Conservation (phyloP, 1,284 basidiomycete species). For the Austroboletus novae-zelandiae region DNA sequence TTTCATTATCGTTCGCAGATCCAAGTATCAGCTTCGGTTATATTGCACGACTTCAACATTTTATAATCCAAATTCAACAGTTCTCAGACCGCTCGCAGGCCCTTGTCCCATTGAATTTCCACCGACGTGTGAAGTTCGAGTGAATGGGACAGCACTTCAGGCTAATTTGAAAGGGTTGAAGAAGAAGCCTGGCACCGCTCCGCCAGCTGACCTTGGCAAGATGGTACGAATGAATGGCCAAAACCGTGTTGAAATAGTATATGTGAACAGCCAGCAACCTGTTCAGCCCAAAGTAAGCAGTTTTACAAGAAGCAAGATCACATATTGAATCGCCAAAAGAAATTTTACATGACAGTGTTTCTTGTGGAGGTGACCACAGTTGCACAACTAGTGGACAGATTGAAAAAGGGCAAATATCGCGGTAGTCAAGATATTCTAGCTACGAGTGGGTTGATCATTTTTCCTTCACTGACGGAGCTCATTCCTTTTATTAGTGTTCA, state of each 20-base stretch:
- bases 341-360: conserved; percentile 83
- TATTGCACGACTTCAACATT: conserved; percentile 93
- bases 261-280: conserved; percentile 86
- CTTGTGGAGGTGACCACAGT: conserved; percentile 75
- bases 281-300: conserved; percentile 60
- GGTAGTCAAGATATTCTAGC: conserved; percentile 65
- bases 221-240: conserved; percentile 47
- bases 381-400: conserved; percentile 60
- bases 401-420: conserved; percentile 66
- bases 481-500: conserved; percentile 50
- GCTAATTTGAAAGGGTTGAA: conserved; percentile 91
- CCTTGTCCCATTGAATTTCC: conserved; percentile 89
- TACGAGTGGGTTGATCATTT: conserved; percentile 49
- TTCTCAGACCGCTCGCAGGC: conserved; percentile 49
- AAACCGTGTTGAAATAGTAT: conserved; percentile 83
- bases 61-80: conserved; percentile 51
- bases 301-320: not conserved
- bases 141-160: conserved; percentile 68
- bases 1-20: conserved; percentile 38
- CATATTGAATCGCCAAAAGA: conserved; percentile 61
- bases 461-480: not conserved
- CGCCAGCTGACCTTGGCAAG: conserved; percentile 81
- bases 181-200: conserved; percentile 95
- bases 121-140: conserved; percentile 84
- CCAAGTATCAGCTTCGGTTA: conserved; percentile 78